These are phyloP conservation scores for Aspergillus campestris DNA, from an alignment of 495 filamentous ascomycete genomes.

Conservation along the genomic window DNA sequence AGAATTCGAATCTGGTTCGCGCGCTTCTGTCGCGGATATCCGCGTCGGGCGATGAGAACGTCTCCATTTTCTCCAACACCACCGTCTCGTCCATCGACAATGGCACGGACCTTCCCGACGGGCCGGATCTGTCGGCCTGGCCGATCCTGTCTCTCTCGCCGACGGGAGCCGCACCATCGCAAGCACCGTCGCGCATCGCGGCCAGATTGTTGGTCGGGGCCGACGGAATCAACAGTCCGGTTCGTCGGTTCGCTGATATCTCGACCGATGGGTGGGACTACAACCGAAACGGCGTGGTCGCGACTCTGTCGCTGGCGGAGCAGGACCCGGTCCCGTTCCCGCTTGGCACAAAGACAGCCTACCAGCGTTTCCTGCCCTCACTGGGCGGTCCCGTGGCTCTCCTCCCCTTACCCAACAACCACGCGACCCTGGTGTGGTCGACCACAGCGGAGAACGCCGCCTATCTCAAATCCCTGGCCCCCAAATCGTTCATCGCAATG, in stretches of 20 bases:
- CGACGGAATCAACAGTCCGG: slow-evolving; percentile 90
- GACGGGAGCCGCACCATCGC: slow-evolving; percentile 17
- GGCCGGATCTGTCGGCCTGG: slow-evolving; percentile 75
- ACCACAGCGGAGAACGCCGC: slow-evolving; percentile 72
- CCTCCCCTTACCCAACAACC: slow-evolving; percentile 76
- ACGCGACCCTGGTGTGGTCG: slow-evolving; percentile 86
- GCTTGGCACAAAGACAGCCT: slow-evolving; percentile 58
- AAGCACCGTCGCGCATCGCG: slow-evolving; percentile 43
- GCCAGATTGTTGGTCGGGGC: slow-evolving; percentile 86
- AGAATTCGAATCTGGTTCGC: slow-evolving; percentile 81
- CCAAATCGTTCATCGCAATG: slow-evolving; percentile 70
- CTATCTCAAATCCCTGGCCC: slow-evolving; percentile 64
- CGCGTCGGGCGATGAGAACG: slow-evolving; percentile 50
- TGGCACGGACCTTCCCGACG: slow-evolving; percentile 54
- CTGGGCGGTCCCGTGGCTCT: slow-evolving; percentile 75
- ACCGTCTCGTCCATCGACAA: slow-evolving; percentile 69
- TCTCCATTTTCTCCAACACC: slow-evolving; percentile 64
- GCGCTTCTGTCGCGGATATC: slow-evolving; percentile 63
- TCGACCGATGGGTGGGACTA: slow-evolving; percentile 88
- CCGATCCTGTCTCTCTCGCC: slow-evolving; percentile 64
- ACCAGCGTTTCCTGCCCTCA: slow-evolving; percentile 89
- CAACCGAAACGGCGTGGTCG: slow-evolving; percentile 80
- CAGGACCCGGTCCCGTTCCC: slow-evolving; percentile 19
- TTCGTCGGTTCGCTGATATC: slow-evolving; percentile 83
- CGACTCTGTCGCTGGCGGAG: slow-evolving; percentile 66